Evolutionary conservation across 192 early-diverging fungal genomes (phyloP), one percentile per base, ranked within the genome.

Genomic region (Phlyctochytrium planicorne): DNA sequence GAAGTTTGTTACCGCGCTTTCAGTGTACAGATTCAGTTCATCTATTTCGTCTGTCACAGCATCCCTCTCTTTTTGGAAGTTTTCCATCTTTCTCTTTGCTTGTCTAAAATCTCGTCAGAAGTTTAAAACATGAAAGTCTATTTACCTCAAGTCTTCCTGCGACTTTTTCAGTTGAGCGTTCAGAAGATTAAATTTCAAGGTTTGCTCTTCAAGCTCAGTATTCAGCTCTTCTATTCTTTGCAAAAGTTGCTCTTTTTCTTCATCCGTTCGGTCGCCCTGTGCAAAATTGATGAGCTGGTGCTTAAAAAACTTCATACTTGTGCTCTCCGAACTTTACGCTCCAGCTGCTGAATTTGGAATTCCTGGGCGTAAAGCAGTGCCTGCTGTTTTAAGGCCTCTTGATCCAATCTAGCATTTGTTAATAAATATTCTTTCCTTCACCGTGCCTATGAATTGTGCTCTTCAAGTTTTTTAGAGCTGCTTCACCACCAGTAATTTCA

Each of bases 281-380:
- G 16, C 23, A 63, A 52, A 23, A 63, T 37, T 53, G 17, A 63
- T 17, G 1, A 16, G 27, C 30, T 2, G 1, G 57, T 17, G 57
- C 17, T 29, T 59, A 17, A 20, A 0, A 34, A 17, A 1, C 23
- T n/a, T 12, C 23, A 24, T 67, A 74, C 76, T 69, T 83, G 81
- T 0, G 80, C 75, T 0, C 85, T 72, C 30, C 83, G 70, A 27
- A 87, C 69, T 66, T 87, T 87, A 29, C 85, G 71, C 69, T 87
- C 84, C 37, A 87, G 55, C 67, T 87, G 85, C 72, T 87, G 85
- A 62, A 87, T 81, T 53, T 83, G 74, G 67, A 81, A 87, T 59
- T 87, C 85, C 60, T 81, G 79, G 4, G 80, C 75, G 59, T 87
- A 87, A 4, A 87, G 63, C 37, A 87, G 53, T 1, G 85, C 79